phyloP scores from a whole-genome alignment of 495 filamentous ascomycete genomes.

The Penicillium arizonense region DNA sequence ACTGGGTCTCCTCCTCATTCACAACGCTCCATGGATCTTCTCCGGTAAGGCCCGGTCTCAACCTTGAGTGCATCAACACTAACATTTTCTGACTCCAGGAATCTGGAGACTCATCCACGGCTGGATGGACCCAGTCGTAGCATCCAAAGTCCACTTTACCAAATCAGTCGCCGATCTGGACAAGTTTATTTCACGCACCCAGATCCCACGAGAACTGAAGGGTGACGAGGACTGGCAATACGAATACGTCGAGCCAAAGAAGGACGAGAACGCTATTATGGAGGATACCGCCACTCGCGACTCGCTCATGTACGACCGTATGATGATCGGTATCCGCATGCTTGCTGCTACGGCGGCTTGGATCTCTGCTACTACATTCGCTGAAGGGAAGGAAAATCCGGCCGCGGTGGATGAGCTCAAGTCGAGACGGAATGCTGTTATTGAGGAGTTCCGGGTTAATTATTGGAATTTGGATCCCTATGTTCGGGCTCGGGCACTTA shows the following conservation, averaged over 20 bases:
- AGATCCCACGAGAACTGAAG: slow-evolving; percentile 71
- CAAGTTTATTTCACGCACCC: slow-evolving; percentile 61
- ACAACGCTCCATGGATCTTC: slow-evolving; percentile 92
- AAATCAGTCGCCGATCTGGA: slow-evolving; percentile 71
- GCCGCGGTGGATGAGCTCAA: slow-evolving; percentile 39
- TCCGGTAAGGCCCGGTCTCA: slow-evolving; percentile 51
- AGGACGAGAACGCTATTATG: slow-evolving; percentile 68
- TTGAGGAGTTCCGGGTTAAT: slow-evolving; percentile 43
- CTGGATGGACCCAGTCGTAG: slow-evolving; percentile 92
- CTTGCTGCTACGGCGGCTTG: slow-evolving; percentile 67
- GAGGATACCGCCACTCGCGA: slow-evolving; percentile 58
- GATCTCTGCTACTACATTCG: slow-evolving; percentile 39
- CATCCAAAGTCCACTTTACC: slow-evolving; percentile 86
- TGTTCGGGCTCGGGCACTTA: slow-evolving; percentile 57
- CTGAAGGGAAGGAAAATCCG: slow-evolving; percentile 24
- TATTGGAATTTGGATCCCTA: slow-evolving; percentile 74
- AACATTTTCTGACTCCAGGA: slow-evolving; percentile 34
- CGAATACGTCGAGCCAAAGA: slow-evolving; percentile 69
- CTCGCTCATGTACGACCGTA: slow-evolving; percentile 52
- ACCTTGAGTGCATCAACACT: neutral
- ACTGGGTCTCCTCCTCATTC: slow-evolving; percentile 78
- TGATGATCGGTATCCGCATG: slow-evolving; percentile 58
- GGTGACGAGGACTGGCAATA: slow-evolving; percentile 82
- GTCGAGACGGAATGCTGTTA: slow-evolving; percentile 51
- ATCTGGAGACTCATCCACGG: slow-evolving; percentile 82